These are phyloP conservation scores for Grammothele lineata DNA, from an alignment of 768 basidiomycete genomes.

Conservation along the genomic window DNA sequence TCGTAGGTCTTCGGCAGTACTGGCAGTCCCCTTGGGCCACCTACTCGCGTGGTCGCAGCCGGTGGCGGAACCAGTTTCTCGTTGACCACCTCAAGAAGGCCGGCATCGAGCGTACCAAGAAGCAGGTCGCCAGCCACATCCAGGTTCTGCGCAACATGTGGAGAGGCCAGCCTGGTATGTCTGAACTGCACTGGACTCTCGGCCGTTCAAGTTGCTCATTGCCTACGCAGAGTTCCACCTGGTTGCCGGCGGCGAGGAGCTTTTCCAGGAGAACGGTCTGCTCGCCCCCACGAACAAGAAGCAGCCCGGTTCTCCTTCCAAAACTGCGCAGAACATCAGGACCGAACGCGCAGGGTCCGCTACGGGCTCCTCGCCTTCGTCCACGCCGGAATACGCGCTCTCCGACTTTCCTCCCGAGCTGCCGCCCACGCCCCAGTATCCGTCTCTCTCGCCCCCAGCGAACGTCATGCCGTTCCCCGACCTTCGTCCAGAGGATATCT, in stretches of 20 bases:
- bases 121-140: slow-evolving; percentile 87
- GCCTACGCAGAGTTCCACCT: slow-evolving; percentile 59
- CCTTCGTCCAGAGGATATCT: slow-evolving; percentile 7
- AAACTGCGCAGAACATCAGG: slow-evolving; percentile 3
- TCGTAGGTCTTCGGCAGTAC: slow-evolving; percentile 65
- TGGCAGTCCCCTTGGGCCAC: slow-evolving; percentile 81
- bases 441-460: slow-evolving; percentile 7
- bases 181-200: background rate
- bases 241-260: slow-evolving; percentile 77
- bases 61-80: slow-evolving; percentile 83
- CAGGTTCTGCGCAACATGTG: slow-evolving; percentile 86
- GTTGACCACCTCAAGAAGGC: slow-evolving; percentile 73
- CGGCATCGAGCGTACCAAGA: slow-evolving; percentile 73
- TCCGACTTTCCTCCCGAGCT: slow-evolving; percentile 15
- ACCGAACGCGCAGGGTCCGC: slow-evolving; percentile 13
- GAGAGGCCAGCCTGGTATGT: slow-evolving; percentile 73
- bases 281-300: slow-evolving; percentile 44
- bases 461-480: slow-evolving; percentile 9
- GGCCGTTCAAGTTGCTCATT: slow-evolving; percentile 6
- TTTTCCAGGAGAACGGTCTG: slow-evolving; percentile 41
- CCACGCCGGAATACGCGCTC: slow-evolving; percentile 22
- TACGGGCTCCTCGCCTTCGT: slow-evolving; percentile 25
- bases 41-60: slow-evolving; percentile 71
- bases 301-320: slow-evolving; percentile 5
- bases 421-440: slow-evolving; percentile 4